phyloP scores from a whole-genome alignment of 1,284 basidiomycete genomes.

The Trichosporon coremiiforme region DNA sequence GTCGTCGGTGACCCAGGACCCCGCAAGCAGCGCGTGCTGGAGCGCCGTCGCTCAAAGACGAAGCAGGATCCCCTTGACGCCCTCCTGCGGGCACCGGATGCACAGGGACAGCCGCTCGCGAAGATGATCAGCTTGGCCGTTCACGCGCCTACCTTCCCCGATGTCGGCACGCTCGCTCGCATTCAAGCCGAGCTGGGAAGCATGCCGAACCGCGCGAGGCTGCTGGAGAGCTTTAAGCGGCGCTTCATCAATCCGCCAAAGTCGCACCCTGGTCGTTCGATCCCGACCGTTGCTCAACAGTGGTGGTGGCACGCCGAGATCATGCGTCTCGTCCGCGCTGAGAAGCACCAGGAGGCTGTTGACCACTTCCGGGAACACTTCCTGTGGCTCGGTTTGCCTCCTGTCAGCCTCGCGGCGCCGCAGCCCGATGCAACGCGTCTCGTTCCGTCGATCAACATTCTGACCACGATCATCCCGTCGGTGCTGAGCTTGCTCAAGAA shows the following conservation, averaged over 20 bases:
- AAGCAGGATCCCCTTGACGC: background rate
- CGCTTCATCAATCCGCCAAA: slow-evolving; percentile 26
- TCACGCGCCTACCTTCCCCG: slow-evolving; percentile 17
- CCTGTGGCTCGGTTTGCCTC: slow-evolving; percentile 44
- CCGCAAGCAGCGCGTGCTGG: slow-evolving; percentile 11
- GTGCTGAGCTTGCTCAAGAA: slow-evolving; percentile 33
- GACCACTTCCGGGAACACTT: slow-evolving; percentile 36
- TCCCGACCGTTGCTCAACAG: slow-evolving; percentile 23
- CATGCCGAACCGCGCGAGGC: background rate
- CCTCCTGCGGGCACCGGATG: background rate
- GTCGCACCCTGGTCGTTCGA: slow-evolving; percentile 15
- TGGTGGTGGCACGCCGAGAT: slow-evolving; percentile 44
- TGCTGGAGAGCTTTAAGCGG: slow-evolving; percentile 28
- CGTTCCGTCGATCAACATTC: slow-evolving; percentile 33
- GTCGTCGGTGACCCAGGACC: slow-evolving; percentile 21
- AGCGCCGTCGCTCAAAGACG: background rate
- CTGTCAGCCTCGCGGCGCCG: background rate
- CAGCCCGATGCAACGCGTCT: slow-evolving; percentile 20
- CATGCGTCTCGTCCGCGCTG: slow-evolving; percentile 31
- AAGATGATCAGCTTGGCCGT: slow-evolving; percentile 15
- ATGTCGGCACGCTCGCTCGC: slow-evolving; percentile 26
- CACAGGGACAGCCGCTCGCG: background rate
- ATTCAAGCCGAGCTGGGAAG: slow-evolving; percentile 28
- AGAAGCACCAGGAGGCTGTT: slow-evolving; percentile 34
- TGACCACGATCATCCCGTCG: slow-evolving; percentile 40